phyloP scores from a whole-genome alignment of 257 asterid genomes.

The Asclepias syriaca region DNA sequence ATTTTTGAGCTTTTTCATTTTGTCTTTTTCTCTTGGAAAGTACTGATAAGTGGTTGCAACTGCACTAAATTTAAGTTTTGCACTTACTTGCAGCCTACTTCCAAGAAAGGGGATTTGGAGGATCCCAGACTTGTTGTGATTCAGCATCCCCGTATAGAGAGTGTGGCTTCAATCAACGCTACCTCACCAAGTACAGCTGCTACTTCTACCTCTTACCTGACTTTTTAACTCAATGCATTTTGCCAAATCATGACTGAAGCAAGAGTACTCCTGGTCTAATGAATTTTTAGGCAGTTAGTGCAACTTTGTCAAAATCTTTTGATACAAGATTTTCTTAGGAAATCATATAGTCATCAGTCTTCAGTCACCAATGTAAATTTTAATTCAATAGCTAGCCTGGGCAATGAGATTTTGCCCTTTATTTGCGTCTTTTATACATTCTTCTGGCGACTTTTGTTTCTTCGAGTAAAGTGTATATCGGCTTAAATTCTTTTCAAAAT shows the following conservation, averaged over 20 bases:
- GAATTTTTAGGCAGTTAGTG: background rate
- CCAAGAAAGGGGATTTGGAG: constrained; percentile 34
- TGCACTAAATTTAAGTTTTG: constrained; percentile 3
- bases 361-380: background rate
- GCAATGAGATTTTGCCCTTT: background rate
- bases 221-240: constrained; percentile 12
- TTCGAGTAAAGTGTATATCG: too few species aligned
- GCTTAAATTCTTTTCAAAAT: too few species aligned
- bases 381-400: background rate
- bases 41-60: background rate
- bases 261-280: background rate
- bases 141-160: constrained; percentile 55
- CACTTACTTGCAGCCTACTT: constrained; percentile 52
- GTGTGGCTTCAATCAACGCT: constrained; percentile 23
- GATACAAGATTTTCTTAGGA: background rate
- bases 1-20: background rate
- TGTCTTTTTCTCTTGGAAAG: background rate
- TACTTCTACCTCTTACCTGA: constrained; percentile 11
- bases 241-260: constrained; percentile 9
- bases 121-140: constrained; percentile 66
- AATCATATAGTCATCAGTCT: background rate
- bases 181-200: constrained; percentile 8
- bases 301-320: background rate
- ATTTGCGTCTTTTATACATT: background rate
- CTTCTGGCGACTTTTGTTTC: too few species aligned